phyloP scores from a whole-genome alignment of 2,329 filamentous ascomycete species.

The Talaromyces sp. region DNA sequence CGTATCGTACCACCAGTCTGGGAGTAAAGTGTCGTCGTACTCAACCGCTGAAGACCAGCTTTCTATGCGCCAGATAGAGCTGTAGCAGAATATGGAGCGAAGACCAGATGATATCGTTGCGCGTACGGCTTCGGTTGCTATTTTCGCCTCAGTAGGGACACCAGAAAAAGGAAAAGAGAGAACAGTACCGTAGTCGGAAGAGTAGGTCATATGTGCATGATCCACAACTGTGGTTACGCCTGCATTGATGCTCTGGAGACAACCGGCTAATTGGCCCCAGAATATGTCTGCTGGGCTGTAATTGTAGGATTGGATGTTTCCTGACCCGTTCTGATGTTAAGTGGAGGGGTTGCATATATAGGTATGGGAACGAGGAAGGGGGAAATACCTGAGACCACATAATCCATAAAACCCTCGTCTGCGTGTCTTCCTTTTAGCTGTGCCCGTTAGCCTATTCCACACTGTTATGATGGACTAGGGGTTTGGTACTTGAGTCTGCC shows the following conservation, averaged over 20 bases:
- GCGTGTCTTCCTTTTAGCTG: conserved; percentile 7
- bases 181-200: neutral
- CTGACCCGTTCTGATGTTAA: neutral
- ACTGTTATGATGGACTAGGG: too few relatives aligned
- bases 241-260: conserved; percentile 4
- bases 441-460: neutral
- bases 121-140: neutral
- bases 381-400: conserved; percentile 10
- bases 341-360: too few relatives aligned
- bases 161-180: too few relatives aligned
- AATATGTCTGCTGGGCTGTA: conserved; percentile 4
- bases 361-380: neutral
- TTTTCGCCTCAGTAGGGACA: neutral
- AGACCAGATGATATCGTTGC: conserved; percentile 9
- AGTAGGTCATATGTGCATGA: conserved; percentile 13
- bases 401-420: conserved; percentile 9
- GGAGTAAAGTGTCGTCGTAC: neutral
- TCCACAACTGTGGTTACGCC: conserved; percentile 13
- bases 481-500: conserved; percentile 11
- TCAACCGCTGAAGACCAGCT: neutral
- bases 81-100: conserved; percentile 13
- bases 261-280: conserved; percentile 15
- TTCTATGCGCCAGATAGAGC: neutral
- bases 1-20: neutral
- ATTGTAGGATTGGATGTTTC: conserved; percentile 10